These are phyloP conservation scores for Haberlea rhodopensis DNA, from an alignment of 257 asterid species.

Conservation along the genomic window DNA sequence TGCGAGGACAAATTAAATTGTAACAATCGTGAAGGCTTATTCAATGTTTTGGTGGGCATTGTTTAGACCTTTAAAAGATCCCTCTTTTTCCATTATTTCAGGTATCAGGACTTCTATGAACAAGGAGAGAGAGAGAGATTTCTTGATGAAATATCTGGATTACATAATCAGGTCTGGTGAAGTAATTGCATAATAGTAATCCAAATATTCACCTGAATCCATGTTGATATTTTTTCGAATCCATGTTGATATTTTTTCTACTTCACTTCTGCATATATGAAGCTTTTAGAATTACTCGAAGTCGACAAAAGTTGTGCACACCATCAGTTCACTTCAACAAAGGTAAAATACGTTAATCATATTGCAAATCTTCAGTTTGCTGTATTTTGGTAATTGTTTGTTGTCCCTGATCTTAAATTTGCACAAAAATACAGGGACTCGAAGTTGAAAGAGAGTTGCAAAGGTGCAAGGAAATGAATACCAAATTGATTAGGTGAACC, in stretches of 20 bases:
- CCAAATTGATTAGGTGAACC: constrained; percentile 47
- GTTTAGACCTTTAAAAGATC: constrained; percentile 15
- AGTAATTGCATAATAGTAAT: background rate
- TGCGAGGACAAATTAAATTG: constrained; percentile 46
- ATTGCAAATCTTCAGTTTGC: background rate
- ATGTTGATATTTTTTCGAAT: too few relatives aligned
- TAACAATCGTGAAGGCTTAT: constrained; percentile 28
- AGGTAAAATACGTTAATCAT: constrained; percentile 37
- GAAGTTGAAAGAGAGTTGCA: constrained; percentile 39
- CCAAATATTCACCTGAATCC: background rate
- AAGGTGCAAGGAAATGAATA: constrained; percentile 42
- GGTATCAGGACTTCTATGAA: constrained; percentile 50
- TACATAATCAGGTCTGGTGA: constrained; percentile 50
- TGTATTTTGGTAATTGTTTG: background rate
- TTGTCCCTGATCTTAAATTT: too few relatives aligned
- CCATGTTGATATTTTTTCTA: constrained; percentile 20
- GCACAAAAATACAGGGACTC: constrained; percentile 44
- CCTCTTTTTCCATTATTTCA: constrained; percentile 28
- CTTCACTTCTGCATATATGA: constrained; percentile 23
- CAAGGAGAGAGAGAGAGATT: constrained; percentile 51
- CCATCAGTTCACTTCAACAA: constrained; percentile 29
- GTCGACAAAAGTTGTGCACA: constrained; percentile 27
- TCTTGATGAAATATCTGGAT: constrained; percentile 50
- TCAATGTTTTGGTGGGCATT: constrained; percentile 14
- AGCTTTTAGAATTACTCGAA: constrained; percentile 45